A percentile compares a stretch with the other conserved stretches of the same genome.
phyloP scores from a whole-genome alignment of 2,329 filamentous ascomycete genomes.

The Capronia epimyces region DNA sequence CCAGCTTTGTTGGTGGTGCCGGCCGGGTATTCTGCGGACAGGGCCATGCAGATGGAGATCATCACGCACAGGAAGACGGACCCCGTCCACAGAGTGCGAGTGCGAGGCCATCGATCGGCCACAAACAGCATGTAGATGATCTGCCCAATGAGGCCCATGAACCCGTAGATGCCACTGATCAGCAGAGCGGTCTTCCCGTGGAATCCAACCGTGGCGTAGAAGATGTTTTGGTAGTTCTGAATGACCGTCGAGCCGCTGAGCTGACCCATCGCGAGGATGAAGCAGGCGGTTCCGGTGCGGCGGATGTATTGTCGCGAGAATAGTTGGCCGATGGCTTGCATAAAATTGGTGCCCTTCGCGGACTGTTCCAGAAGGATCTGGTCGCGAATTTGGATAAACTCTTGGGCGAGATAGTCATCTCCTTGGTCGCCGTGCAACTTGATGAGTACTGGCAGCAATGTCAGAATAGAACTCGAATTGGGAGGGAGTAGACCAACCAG shows the following conservation, averaged over 20 bases:
- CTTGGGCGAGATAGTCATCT: constrained; percentile 39
- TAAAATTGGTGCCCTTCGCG: too few species aligned
- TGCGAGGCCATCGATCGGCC: constrained; percentile 36
- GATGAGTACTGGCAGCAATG: constrained; percentile 33
- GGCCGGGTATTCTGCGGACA: constrained; percentile 26
- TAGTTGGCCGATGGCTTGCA: too few species aligned
- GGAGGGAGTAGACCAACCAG: too few species aligned
- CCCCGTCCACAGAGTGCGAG: constrained; percentile 32
- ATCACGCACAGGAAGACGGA: constrained; percentile 30
- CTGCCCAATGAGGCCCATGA: constrained; percentile 38
- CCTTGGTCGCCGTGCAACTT: constrained; percentile 33
- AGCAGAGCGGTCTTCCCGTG: constrained; percentile 33
- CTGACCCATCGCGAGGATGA: constrained; percentile 35
- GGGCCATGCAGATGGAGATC: constrained; percentile 31
- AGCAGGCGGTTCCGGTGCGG: constrained; percentile 33
- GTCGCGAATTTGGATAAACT: constrained; percentile 34
- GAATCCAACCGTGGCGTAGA: constrained; percentile 36
- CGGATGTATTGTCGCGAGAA: constrained; percentile 32
- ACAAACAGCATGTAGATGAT: constrained; percentile 33
- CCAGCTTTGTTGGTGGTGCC: constrained; percentile 28
- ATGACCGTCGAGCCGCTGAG: constrained; percentile 36
- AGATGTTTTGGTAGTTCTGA: constrained; percentile 37
- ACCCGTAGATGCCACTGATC: constrained; percentile 36
- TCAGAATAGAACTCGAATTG: too few species aligned
- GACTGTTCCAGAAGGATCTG: too few species aligned